Percentiles rank a stretch among this genome's conserved stretches.
These are phyloP conservation scores for Trichosanthes truncata DNA, from an alignment of 306 rosid genomes.

Conservation along the genomic window DNA sequence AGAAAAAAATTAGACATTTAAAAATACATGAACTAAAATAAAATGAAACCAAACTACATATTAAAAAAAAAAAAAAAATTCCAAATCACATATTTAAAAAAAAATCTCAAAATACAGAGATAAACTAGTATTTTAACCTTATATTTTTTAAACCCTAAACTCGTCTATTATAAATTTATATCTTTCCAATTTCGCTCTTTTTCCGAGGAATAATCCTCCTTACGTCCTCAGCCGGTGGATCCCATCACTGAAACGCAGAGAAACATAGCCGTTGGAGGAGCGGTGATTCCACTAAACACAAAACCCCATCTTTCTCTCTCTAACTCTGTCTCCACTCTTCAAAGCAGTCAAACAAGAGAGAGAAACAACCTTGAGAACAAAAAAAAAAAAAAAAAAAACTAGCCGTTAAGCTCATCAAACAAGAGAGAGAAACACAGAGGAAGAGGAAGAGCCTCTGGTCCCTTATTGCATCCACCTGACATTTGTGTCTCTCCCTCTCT, in stretches of 20 bases:
- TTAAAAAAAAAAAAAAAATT: no score
- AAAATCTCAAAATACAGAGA: no score
- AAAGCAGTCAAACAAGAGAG: constrained; percentile 6
- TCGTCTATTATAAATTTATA: no score
- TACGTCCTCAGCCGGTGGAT: not conserved
- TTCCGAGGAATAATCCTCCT: not conserved
- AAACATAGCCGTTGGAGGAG: constrained; percentile 12
- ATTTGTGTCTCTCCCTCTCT: constrained; percentile 16
- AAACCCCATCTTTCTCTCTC: not conserved
- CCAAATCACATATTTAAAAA: no score
- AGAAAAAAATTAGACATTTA: no score
- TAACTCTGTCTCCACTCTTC: not conserved
- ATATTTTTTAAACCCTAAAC: not conserved
- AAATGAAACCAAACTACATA: no score
- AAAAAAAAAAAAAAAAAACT: constrained; percentile 22
- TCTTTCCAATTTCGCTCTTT: not conserved
- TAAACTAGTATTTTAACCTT: no score
- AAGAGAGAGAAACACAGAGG: not conserved
- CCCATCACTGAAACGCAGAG: constrained; percentile 5
- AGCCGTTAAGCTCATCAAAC: constrained; percentile 58
- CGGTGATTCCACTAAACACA: not conserved
- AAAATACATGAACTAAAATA: no score
- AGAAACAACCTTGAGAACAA: not conserved
- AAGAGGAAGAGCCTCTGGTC: constrained; percentile 22
- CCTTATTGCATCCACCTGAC: constrained; percentile 41